Percentiles rank a stretch among this genome's conserved stretches.
These are phyloP conservation scores for Alternaria gaisen DNA, from an alignment of 2,329 filamentous ascomycete genomes.

Conservation along the genomic window DNA sequence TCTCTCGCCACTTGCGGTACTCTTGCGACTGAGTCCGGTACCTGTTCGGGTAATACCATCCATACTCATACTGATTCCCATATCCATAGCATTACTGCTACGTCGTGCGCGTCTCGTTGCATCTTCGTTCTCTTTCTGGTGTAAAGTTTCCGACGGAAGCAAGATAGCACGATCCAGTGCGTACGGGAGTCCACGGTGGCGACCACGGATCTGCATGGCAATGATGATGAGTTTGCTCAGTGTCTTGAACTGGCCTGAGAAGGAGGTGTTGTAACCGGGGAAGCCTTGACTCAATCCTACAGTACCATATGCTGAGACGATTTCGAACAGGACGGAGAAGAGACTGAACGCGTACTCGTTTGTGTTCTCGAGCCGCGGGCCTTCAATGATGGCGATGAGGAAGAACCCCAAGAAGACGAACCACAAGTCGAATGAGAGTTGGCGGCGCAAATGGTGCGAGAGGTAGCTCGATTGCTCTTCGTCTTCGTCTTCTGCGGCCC, in stretches of 20 bases:
- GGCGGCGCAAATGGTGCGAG: slow-evolving; percentile 86
- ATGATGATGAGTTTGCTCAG: slow-evolving; percentile 73
- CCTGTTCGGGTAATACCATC: slow-evolving; percentile 29
- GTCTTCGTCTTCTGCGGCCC: slow-evolving; percentile 60
- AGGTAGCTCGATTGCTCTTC: slow-evolving; percentile 80
- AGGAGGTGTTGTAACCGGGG: slow-evolving; percentile 75
- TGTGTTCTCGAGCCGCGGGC: slow-evolving; percentile 69
- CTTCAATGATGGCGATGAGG: slow-evolving; percentile 89
- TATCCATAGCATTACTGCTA: slow-evolving; percentile 33
- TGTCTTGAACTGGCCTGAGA: slow-evolving; percentile 81
- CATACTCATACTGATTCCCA: slow-evolving; percentile 8
- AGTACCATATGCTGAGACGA: slow-evolving; percentile 70
- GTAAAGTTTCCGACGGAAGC: slow-evolving; percentile 70
- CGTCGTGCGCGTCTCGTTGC: slow-evolving; percentile 54
- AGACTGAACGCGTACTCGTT: slow-evolving; percentile 63
- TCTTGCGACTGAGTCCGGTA: slow-evolving; percentile 31
- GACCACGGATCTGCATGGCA: slow-evolving; percentile 71
- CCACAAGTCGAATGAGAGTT: slow-evolving; percentile 97
- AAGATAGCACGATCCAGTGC: slow-evolving; percentile 75
- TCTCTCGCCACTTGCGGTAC: slow-evolving; percentile 24
- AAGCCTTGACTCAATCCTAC: slow-evolving; percentile 92
- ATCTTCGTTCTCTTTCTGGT: slow-evolving; percentile 67
- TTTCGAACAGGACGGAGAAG: slow-evolving; percentile 57
- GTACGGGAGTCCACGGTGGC: slow-evolving; percentile 71
- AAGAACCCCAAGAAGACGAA: slow-evolving; percentile 95